Base-by-base conservation (phyloP, 148 eudicot species). In the Chenopodium berlandieri region DNA sequence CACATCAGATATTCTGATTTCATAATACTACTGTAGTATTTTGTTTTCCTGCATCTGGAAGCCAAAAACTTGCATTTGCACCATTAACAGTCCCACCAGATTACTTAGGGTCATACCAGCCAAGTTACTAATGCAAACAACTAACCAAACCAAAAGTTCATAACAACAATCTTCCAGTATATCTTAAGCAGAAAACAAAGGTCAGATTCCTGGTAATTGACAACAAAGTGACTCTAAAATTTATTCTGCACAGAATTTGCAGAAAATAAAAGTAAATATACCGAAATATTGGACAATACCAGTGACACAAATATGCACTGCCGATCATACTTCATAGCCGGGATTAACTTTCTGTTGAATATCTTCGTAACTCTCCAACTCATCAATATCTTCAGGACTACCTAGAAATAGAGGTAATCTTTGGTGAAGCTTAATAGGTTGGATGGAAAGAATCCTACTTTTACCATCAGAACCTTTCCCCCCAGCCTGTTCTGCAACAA, bases 341-440 rank as follows among this genome's bases (percentile, higher is more conserved):
- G 97, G 99, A 86, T 95, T 94, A n/a, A 95, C 89, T 81, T 85
- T 95, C 86, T 95, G 97, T 84, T 95, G 99, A 79, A 95, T 88
- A 83, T 95, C 93, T 25, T 87, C 88, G 65, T 92, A 95, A 77
- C 98, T 95, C 90, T 95, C 97, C 31, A 95, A 85, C 76, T 95
- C 99, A 63, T 92, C 92, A 19, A 95, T 88, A 87, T 95, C 99
- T 75, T 94, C 98, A 9, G 88, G 88, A 83, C 98, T 94, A n/a
- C 99, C 98, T 82, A 94, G 77, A 83, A 96, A 96, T 72, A 92
- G 81, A 68, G 99, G 99, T 23, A 96, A 88, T 83, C 97, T 91
- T 76, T 94, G 98, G 76, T 96, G 99, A 69, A 96, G 85, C 86
- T 92, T 91, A 20, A 85, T 87, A 4, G 99, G 99, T 85, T 96